phyloP scores from a whole-genome alignment of 495 filamentous ascomycete genomes.

The Immersiella caudata region DNA sequence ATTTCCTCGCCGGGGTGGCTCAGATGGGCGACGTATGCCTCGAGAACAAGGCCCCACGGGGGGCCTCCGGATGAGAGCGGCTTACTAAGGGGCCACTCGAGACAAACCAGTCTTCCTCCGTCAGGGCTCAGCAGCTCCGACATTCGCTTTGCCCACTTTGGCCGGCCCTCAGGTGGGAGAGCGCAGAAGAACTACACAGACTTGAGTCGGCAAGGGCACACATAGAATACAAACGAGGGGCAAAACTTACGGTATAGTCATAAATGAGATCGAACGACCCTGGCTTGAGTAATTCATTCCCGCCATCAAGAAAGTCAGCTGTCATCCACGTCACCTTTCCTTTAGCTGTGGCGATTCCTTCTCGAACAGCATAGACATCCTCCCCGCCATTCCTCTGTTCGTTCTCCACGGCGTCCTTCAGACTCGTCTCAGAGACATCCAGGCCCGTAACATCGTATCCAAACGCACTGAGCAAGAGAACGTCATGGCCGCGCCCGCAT shows the following conservation, averaged over 20 bases:
- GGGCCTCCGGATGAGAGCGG: slow-evolving; percentile 64
- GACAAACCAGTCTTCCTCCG: slow-evolving; percentile 69
- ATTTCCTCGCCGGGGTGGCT: slow-evolving; percentile 66
- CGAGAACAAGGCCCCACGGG: slow-evolving; percentile 64
- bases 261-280: slow-evolving; percentile 76
- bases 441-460: slow-evolving; percentile 77
- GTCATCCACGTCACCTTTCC: slow-evolving; percentile 62
- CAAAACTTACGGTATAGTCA: slow-evolving; percentile 72
- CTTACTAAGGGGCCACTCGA: slow-evolving; percentile 81
- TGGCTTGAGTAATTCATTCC: slow-evolving; percentile 38
- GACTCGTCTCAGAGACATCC: slow-evolving; percentile 62
- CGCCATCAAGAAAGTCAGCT: slow-evolving; percentile 73
- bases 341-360: slow-evolving; percentile 44
- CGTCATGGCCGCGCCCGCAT: slow-evolving; percentile 77
- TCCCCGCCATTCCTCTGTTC: slow-evolving; percentile 40
- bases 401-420: slow-evolving; percentile 55
- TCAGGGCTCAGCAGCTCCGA: slow-evolving; percentile 62
- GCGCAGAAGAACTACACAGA: slow-evolving; percentile 74
- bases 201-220: background rate
- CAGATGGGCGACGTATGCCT: slow-evolving; percentile 69
- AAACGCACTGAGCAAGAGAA: slow-evolving; percentile 66
- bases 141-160: slow-evolving; percentile 71
- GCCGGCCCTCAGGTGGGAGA: slow-evolving; percentile 64
- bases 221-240: slow-evolving; percentile 11
- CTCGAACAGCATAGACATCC: slow-evolving; percentile 48